These are phyloP conservation scores for Pyrus pyrifolia DNA, from an alignment of 306 rosid genomes.

Conservation along the genomic window DNA sequence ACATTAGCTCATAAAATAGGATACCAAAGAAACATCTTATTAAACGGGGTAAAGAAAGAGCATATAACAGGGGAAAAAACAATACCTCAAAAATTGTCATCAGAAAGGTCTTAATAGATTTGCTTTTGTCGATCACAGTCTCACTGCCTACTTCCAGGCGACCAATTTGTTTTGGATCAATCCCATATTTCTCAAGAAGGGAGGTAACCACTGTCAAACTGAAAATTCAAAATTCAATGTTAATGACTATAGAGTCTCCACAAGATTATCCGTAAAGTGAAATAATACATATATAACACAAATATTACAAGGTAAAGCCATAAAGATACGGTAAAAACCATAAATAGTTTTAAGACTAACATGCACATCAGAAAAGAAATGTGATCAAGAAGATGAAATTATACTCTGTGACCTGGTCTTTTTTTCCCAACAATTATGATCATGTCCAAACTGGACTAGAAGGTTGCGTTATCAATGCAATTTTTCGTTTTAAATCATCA, in stretches of 20 bases:
- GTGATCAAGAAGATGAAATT: neutral
- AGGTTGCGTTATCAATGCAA: neutral
- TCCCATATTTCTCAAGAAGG: slow-evolving; percentile 78
- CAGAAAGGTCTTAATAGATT: slow-evolving; percentile 94
- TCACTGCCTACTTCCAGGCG: slow-evolving; percentile 98
- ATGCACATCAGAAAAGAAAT: neutral
- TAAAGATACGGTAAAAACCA: neutral
- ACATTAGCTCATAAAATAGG: neutral
- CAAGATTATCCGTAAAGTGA: neutral
- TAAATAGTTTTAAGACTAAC: neutral
- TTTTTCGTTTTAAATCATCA: neutral
- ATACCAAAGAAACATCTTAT: neutral
- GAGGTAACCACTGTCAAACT: slow-evolving; percentile 84
- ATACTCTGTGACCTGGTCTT: neutral
- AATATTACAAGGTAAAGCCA: no score
- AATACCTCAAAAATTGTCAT: slow-evolving; percentile 96
- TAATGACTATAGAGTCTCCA: slow-evolving; percentile 6
- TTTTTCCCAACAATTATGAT: neutral
- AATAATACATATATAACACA: neutral
- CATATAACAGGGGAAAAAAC: neutral
- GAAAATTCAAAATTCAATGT: slow-evolving; percentile 39
- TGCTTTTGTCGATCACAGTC: slow-evolving; percentile 99
- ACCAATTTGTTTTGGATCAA: slow-evolving; percentile 94
- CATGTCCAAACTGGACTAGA: slow-evolving; percentile 1
- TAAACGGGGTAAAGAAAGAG: neutral